Evolutionary conservation across 2,329 filamentous ascomycete genomes (phyloP), one percentile per base, ranked within the genome.

Genomic region (Drechslerella dactyloides): DNA sequence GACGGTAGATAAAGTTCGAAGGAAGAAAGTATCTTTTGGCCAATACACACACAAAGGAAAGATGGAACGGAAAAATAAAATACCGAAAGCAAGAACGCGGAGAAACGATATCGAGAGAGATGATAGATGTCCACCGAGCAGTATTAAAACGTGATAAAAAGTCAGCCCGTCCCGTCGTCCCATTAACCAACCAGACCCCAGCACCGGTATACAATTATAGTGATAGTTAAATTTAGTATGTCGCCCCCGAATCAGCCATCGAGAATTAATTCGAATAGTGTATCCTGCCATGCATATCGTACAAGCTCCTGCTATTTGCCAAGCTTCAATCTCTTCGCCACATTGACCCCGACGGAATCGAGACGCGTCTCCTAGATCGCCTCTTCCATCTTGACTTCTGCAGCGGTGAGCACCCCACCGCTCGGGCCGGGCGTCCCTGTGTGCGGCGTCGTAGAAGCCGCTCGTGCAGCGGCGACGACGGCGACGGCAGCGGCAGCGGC

Each of bases 331-430:
- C 19, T 30, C 52, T 52, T 65, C 17, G 42, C 15, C 27, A 17
- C 44, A 19, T 33, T 33, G 27, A 5, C 15, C 27, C 21, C 35
- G 4, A 21, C 30, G 42, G 50, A 23, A 13, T 27, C 17, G 21
- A 17, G 11, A 8, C 17, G 21, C 44, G 57, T 19, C 40, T 35
- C 30, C 66, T 70, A 70, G 54, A 55, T n/a, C 53, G 66, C 59
- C 48, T 70, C 66, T 33, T 70, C 66, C 66, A 70, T 64, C 59
- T 70, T 70, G 53, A 70, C 66, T 48, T 70, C 66, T 1, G 66
- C 40, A 4, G 59, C 23, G 6, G 53, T 50, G 8, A 60, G 59
- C 10, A 58, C 59, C 19, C 63, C 52, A 15, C 54, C 51, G n/a
- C n/a, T n/a, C 46, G 42, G 48, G 4, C 54, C 64, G 7, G 53